Evolutionary conservation across 805 yeast species (phyloP), one percentile per base, ranked within the genome.

Genomic region (Wickerhamiella brachini): DNA sequence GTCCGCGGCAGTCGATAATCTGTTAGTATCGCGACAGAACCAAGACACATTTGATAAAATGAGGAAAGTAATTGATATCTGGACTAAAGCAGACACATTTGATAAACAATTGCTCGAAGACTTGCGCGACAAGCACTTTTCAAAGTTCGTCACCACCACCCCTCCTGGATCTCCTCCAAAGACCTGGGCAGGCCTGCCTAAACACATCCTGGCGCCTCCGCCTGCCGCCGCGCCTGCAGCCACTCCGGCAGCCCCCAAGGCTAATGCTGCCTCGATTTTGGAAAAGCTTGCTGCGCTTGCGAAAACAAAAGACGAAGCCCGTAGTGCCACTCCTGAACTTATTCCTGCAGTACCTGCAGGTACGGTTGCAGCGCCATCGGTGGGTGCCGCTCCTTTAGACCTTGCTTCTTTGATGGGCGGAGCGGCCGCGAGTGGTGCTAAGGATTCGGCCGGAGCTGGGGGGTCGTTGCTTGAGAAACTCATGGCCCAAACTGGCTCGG

Each of bases 21-120:
- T 85, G 51, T 66, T 39, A 8, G 49, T 56, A 15, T 56, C 59
- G 21, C 53, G 50, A 12, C 61, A 56, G 49, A 45, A 51, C 17
- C 42, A 50, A 17, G 60, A 55, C 45, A 57, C 53, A 47, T 58
- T 53, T 45, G 87, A 79, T 53, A 93, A 89, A 66, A 78, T 88
- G 59, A 72, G 80, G 60, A 90, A 88, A 68, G 74, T 93, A 58
- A 76, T 93, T 57, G 95, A 86, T 56, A 89, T 93, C 60, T 93
- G 98, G 98, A 85, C 80, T 58, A 80, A 85, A 56, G 83, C 88
- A 38, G 79, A 78, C 44, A 83, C 95, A 15, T 90, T 93, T 68
- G 72, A 73, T 51, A 75, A 77, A 44, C 71, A 73, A 42, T 68
- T 74, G 31, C 70, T 93, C 51, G 66, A 73, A 45, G 63, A 73